A percentile compares a stretch with the other conserved stretches of the same genome.
Evolutionary conservation across 2,329 filamentous ascomycete genomes (phyloP).

Genomic region (Biscogniauxia mediterranea): DNA sequence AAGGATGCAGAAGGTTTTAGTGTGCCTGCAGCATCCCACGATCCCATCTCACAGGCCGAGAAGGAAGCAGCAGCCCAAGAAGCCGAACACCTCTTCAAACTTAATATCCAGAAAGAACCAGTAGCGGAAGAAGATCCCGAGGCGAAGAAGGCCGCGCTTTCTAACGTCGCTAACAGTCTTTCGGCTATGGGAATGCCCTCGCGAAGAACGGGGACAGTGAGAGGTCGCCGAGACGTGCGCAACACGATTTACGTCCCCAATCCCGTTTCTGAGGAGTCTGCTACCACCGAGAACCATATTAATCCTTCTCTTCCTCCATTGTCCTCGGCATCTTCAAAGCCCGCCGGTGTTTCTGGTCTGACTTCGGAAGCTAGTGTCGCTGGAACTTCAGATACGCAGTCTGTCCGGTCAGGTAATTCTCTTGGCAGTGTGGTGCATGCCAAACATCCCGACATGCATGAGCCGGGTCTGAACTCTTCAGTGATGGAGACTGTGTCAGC

Average conservation of each 20-base stretch:
- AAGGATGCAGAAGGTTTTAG: constrained; percentile 77
- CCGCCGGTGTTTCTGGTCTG: constrained; percentile 52
- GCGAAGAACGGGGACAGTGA: constrained; percentile 71
- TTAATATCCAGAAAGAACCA: constrained; percentile 76
- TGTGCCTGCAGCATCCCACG: constrained; percentile 62
- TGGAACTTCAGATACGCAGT: constrained; percentile 77
- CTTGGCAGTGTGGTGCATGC: constrained; percentile 66
- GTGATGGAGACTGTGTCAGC: constrained; percentile 90
- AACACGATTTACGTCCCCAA: constrained; percentile 82
- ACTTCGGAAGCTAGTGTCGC: constrained; percentile 62
- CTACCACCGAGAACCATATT: constrained; percentile 33
- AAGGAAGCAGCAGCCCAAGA: constrained; percentile 62
- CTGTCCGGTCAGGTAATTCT: constrained; percentile 84
- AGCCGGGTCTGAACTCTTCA: constrained; percentile 80
- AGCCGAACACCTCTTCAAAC: constrained; percentile 68
- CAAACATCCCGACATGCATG: constrained; percentile 78
- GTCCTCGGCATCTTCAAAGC: constrained; percentile 34
- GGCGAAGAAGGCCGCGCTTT: constrained; percentile 69
- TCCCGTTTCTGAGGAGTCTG: constrained; percentile 29
- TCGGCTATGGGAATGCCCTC: constrained; percentile 62
- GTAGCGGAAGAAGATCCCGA: constrained; percentile 76
- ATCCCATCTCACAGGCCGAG: constrained; percentile 71
- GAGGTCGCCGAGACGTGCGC: constrained; percentile 85
- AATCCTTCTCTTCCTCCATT: constrained; percentile 38
- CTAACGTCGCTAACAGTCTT: constrained; percentile 72